Base-by-base conservation (phyloP, 75 land plant species). In the Sequoiadendron giganteum region DNA sequence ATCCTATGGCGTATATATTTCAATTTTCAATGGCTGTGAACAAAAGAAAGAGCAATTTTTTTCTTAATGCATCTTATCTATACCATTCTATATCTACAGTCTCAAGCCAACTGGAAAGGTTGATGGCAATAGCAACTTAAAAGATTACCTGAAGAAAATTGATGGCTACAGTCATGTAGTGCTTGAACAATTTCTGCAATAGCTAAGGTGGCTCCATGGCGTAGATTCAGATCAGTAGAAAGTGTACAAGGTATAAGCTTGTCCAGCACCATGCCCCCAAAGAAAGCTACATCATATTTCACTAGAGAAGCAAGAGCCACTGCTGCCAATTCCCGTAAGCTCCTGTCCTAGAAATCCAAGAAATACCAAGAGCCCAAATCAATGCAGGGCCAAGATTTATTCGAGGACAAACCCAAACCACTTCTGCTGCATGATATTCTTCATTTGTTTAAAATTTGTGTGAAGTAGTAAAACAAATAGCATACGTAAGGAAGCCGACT, bases 201-300 rank as follows among this genome's bases (percentile, higher is more conserved):
- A 87, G 99, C 95, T 54, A 98, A 88, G 10, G 95, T 96, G 55
- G 99, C 99, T 87, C 99, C 99, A 94, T 98, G 99, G 25, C 99
- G 99, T 85, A 91, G 93, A 90, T 94, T 95, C 48, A 98, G 87
- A 91, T 98, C 99, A 77, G 94, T 55, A 88, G 99, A 97, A n/a
- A 98, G 91, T 82, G 97, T 95, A 45, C 91, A 93, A 11, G 99
- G 95, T 87, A 97, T 86, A 56, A 98, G 89, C 83, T 87, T 94
- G 32, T 92, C 94, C 75, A 98, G 79, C 43, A 94, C 92, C 87
- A 85, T 68, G 21, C 84, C 89, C 28, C 93, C 95, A 93, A 97
- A 95, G 92, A 94, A 95, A 55, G 86, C 91, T 40, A 92, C 90
- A 65, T 97, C 99, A 95, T 95, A 97, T 87, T 93, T 95, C 79